These are phyloP conservation scores for Chlamydomonas sp. DNA, from an alignment of 139 green algal species.

Conservation along the genomic window DNA sequence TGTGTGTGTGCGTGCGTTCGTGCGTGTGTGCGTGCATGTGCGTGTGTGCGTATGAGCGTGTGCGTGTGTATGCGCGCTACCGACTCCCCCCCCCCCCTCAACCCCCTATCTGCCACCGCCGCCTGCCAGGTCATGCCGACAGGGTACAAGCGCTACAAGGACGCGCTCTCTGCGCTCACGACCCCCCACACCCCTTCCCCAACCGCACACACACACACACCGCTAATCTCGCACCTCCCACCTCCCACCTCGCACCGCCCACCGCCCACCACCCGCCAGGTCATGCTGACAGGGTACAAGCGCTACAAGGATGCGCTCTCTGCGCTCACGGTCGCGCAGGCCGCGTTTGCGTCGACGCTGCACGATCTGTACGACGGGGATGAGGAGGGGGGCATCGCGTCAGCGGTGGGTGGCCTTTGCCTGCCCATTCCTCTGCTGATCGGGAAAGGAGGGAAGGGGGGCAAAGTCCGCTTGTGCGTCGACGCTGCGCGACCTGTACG, in stretches of 20 bases:
- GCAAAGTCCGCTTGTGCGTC: neutral
- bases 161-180: neutral
- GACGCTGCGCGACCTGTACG: neutral
- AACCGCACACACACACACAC: too few species aligned
- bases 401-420: neutral
- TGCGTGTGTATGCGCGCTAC: too few species aligned
- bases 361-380: slow-evolving; percentile 4
- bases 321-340: neutral
- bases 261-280: neutral
- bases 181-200: neutral
- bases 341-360: neutral
- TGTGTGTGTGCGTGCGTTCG: too few species aligned
- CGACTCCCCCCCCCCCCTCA: too few species aligned
- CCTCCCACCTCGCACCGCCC: neutral
- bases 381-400: neutral
- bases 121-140: neutral
- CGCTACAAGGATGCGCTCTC: neutral
- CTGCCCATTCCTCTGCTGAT: too few species aligned
- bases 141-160: slow-evolving; percentile 5
- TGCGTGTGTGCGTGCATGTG: too few species aligned
- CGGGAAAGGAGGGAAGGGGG: too few species aligned
- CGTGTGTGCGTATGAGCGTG: too few species aligned
- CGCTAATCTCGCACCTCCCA: too few species aligned
- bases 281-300: slow-evolving; percentile 2
- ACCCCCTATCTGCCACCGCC: neutral